A percentile compares a stretch with the other conserved stretches of the same genome.
Conservation (phyloP, 306 rosid species). For the Albizia julibrissin region DNA sequence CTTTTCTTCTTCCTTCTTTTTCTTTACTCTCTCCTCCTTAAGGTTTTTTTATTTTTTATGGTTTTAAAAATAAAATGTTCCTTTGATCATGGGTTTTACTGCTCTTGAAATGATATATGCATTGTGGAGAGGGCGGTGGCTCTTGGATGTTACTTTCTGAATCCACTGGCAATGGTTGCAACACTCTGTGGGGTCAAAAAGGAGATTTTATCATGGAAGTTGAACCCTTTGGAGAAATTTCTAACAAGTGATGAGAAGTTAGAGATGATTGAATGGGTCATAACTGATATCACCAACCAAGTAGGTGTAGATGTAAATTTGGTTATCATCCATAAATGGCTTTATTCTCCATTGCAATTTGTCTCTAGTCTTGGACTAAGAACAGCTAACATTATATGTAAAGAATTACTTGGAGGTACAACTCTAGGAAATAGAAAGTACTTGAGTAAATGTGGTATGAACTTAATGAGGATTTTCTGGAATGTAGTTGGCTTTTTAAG, state of each 20-base stretch:
- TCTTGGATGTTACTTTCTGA: conserved; percentile 54
- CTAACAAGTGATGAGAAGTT: conserved; percentile 48
- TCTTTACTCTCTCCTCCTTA: neutral
- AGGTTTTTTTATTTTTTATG: too few species aligned
- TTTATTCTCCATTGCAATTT: conserved; percentile 51
- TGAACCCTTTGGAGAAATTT: conserved; percentile 40
- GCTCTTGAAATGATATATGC: conserved; percentile 35
- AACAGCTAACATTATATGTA: conserved; percentile 39
- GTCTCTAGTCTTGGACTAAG: conserved; percentile 55
- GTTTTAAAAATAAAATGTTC: neutral
- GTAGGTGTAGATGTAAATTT: conserved; percentile 51
- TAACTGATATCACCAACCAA: conserved; percentile 52
- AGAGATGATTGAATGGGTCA: conserved; percentile 52
- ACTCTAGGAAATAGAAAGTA: conserved; percentile 41
- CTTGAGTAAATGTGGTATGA: conserved; percentile 45
- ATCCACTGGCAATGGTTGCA: conserved; percentile 59
- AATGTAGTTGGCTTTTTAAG: conserved; percentile 53
- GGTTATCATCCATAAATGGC: conserved; percentile 47
- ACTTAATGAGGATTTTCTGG: conserved; percentile 42
- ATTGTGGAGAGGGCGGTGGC: conserved; percentile 57
- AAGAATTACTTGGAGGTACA: conserved; percentile 39
- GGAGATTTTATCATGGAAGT: conserved; percentile 47
- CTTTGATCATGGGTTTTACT: neutral
- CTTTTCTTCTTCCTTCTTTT: conserved; percentile 15
- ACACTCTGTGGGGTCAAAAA: conserved; percentile 49